A percentile compares a stretch with the other conserved stretches of the same genome.
These are phyloP conservation scores for Ammopiptanthus mongolicus DNA, from an alignment of 306 rosid species.

Conservation along the genomic window DNA sequence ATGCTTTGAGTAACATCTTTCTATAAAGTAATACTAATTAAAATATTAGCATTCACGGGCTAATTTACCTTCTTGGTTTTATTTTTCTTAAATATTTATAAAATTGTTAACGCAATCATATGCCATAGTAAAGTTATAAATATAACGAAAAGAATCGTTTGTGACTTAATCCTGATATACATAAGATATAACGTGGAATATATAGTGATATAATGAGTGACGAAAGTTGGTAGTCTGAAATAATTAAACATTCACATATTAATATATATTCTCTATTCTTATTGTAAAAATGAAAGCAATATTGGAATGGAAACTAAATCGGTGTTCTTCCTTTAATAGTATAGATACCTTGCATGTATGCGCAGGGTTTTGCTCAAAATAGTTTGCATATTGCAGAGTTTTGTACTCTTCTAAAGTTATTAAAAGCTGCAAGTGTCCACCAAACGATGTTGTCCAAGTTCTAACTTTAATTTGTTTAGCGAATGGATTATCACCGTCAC, in stretches of 20 bases:
- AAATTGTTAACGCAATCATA: not conserved
- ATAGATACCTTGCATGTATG: not conserved
- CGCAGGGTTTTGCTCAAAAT: not conserved
- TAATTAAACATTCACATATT: not conserved
- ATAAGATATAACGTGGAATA: not conserved
- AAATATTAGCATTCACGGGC: slow-evolving; percentile 20
- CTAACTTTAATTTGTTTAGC: not conserved
- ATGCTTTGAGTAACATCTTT: slow-evolving; percentile 1
- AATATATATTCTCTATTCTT: not conserved
- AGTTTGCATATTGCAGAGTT: not conserved
- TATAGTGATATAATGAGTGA: not conserved
- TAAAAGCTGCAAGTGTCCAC: not conserved
- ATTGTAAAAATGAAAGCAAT: not conserved
- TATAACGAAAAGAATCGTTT: not conserved
- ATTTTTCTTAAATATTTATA: not conserved
- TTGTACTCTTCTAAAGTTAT: not conserved
- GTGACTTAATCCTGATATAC: not conserved
- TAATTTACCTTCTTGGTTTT: slow-evolving; percentile 11
- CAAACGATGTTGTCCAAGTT: not conserved
- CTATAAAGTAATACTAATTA: slow-evolving; percentile 10
- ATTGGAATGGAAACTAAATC: not conserved
- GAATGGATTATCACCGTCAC: not conserved
- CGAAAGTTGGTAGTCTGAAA: slow-evolving; percentile 11
- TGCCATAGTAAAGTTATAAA: not conserved
- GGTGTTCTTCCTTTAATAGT: slow-evolving; percentile 5